phyloP scores from a whole-genome alignment of 2,329 filamentous ascomycete genomes.

The Colletotrichum lentis region DNA sequence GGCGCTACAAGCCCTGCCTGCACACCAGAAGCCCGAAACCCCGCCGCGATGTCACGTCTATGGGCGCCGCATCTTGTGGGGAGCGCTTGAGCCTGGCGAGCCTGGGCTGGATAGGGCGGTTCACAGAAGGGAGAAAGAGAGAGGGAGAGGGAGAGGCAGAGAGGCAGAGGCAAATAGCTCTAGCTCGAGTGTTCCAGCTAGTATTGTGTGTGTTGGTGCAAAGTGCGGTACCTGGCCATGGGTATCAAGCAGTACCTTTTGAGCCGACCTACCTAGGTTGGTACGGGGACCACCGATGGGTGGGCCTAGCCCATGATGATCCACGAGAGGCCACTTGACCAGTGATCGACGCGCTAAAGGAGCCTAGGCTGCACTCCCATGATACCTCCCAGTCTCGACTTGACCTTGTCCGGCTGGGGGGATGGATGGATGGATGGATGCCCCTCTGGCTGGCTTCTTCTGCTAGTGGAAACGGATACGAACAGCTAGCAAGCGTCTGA shows the following conservation, averaged over 20 bases:
- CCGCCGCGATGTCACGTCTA: neutral
- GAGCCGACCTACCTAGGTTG: neutral
- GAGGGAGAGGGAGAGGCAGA: too few species aligned
- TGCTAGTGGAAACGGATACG: neutral
- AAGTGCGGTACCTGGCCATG: neutral
- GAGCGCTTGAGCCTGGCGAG: neutral
- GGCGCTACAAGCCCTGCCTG: neutral
- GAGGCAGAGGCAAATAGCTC: too few species aligned
- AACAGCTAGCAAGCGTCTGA: neutral
- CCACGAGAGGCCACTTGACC: conserved; percentile 14
- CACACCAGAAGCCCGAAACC: neutral
- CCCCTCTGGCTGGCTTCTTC: neutral
- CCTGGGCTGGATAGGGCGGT: too few species aligned
- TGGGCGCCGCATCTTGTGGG: neutral
- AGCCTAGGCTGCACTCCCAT: conserved; percentile 23
- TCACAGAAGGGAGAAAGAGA: neutral
- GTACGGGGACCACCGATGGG: neutral
- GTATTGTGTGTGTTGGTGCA: too few species aligned
- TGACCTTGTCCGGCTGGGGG: neutral
- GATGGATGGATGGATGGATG: neutral
- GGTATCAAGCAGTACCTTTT: neutral
- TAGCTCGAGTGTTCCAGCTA: too few species aligned
- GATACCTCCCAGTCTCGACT: conserved; percentile 9
- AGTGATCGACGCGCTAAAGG: conserved; percentile 30
- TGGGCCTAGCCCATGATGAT: conserved; percentile 19